A percentile compares a stretch with the other conserved stretches of the same genome.
phyloP scores from a whole-genome alignment of 164 flowering plant genomes.

The Vitis amurensis region DNA sequence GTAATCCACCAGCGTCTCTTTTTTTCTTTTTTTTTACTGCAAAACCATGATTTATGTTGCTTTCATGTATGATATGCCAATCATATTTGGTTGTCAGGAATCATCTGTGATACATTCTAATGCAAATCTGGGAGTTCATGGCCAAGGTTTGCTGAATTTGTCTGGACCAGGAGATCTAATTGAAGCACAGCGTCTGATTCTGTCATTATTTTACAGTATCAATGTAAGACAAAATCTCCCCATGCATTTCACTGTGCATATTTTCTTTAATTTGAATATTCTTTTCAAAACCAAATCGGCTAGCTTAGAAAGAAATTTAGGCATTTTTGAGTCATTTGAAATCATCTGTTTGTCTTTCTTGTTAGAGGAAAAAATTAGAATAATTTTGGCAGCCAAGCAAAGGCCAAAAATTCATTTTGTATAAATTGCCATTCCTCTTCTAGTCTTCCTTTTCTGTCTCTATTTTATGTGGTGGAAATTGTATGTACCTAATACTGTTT shows the following conservation, averaged over 20 bases:
- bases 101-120: constrained; percentile 71
- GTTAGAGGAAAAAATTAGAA: neutral
- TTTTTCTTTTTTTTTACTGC: neutral
- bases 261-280: neutral
- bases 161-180: constrained; percentile 64
- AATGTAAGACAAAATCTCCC: constrained; percentile 35
- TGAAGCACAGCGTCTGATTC: constrained; percentile 64
- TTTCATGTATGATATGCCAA: constrained; percentile 1
- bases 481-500: too few species aligned
- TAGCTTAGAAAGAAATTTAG: neutral
- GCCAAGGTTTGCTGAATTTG: constrained; percentile 64
- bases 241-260: neutral
- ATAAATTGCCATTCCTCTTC: too few species aligned
- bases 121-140: constrained; percentile 69
- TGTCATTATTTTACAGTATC: constrained; percentile 56
- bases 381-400: too few species aligned
- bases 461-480: too few species aligned
- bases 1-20: neutral
- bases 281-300: too few species aligned
- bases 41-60: constrained; percentile 7
- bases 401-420: too few species aligned
- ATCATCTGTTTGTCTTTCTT: neutral
- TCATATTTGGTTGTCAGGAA: constrained; percentile 45
- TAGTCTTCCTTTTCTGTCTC: too few species aligned
- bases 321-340: neutral